Base-by-base conservation (phyloP, 2,329 filamentous ascomycete genomes). In the Aspergillus aculeatus region DNA sequence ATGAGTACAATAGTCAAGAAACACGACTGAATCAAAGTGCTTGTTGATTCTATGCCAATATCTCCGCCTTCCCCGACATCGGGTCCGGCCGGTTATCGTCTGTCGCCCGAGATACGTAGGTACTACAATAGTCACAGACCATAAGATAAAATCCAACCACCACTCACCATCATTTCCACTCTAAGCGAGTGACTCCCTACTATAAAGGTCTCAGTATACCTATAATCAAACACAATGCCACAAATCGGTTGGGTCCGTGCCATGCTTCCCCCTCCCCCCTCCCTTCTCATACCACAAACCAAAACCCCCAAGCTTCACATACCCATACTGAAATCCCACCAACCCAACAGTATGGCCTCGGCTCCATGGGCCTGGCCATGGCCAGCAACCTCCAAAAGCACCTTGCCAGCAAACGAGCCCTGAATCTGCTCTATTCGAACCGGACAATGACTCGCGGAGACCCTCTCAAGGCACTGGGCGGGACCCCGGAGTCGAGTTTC, bases 361-460 rank as follows among this genome's bases (percentile, higher is more conserved):
- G 77, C 44, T 79, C 77, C 35, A 79, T 79, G 77, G 77, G 77
- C 61, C 73, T 77, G 16, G 75, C 73, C 63, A 79, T 79, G 77
- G 77, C 77, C 57, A 70, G 67, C 50, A 79, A 79, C 57, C 71
- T 79, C 7, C 77, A 79, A 68, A 72, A 70, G 21, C 76, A 78
- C 57, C 68, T 79, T 1, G 69, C 67, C 11, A 54, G 69, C 35
- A 72, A 72, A 55, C 72, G 70, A 24, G 68, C 69, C 12, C 57
- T 70, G 48, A 68, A 66, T 31, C 67, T 79, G 35, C 58, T 77
- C 16, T 79, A 75, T 60, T 73, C 74, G 14, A 80, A 79, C 64
- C 73, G 77, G 50, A 79, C 77, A 3, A 67, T 78, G 54, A 71
- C 75, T 32, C 75, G 73, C 11, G 77, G 77, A 11, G 68, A 73